Conservation (phyloP, 768 basidiomycete genomes). For the Podaxis sp. region DNA sequence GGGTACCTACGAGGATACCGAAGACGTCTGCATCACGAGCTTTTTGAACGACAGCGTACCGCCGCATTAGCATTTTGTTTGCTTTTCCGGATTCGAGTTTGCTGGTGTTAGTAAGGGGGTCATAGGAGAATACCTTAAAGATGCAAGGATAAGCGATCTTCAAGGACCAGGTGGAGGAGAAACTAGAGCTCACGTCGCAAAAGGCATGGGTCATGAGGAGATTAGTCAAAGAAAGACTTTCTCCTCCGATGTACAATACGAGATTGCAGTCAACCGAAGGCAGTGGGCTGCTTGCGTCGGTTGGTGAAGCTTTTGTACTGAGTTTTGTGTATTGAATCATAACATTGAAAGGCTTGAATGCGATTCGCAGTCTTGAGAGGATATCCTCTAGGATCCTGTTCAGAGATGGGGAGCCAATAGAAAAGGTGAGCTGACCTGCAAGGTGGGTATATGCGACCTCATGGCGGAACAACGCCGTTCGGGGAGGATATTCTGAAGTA, state of each 20-base stretch:
- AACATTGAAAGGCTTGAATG: constrained; percentile 24
- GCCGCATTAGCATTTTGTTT: constrained; percentile 84
- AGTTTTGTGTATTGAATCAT: constrained; percentile 38
- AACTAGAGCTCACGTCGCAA: constrained; percentile 47
- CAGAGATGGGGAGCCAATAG: neutral
- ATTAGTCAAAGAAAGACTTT: constrained; percentile 81
- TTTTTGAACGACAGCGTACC: constrained; percentile 84
- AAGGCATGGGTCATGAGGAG: constrained; percentile 79
- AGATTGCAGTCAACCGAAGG: constrained; percentile 16
- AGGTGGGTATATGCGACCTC: constrained; percentile 78
- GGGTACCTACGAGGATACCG: constrained; percentile 91
- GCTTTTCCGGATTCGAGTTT: constrained; percentile 65
- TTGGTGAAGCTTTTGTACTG: constrained; percentile 21
- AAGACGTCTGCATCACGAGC: constrained; percentile 93
- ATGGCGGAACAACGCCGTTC: constrained; percentile 55
- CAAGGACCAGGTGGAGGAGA: neutral
- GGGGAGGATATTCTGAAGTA: constrained; percentile 3
- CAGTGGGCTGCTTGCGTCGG: neutral
- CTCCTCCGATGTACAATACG: constrained; percentile 68
- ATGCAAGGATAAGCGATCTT: neutral
- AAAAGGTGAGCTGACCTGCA: constrained; percentile 44
- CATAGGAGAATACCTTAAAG: constrained; percentile 72
- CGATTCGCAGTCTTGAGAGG: constrained; percentile 25
- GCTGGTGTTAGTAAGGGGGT: constrained; percentile 50
- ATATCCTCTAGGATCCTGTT: constrained; percentile 33